Evolutionary conservation across 371 early-diverging fungal species (phyloP), one percentile per base, ranked within the genome.

Genomic region (Mucor sp.): DNA sequence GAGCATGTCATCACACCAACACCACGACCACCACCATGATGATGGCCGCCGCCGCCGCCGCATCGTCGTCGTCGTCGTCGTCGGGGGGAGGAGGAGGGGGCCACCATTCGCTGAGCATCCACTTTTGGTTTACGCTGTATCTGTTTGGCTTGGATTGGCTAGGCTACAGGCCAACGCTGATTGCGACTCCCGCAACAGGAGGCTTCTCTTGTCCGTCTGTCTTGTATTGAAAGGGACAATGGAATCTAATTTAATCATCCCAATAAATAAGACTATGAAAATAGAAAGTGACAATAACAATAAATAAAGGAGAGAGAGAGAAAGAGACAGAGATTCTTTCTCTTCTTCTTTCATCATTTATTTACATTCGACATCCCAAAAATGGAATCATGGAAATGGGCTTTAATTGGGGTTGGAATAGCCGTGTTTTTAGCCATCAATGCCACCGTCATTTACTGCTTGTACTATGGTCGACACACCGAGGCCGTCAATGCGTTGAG

Each of bases 71-170:
- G n/a, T n/a, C n/a, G n/a, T n/a, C n/a, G n/a, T n/a, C n/a, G n/a
- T n/a, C n/a, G n/a, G n/a, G n/a, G n/a, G n/a, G n/a, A n/a, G n/a
- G n/a, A n/a, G n/a, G n/a, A n/a, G n/a, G n/a, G 56, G 28, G 23
- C 14, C 66, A 65, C 47, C 74, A 15, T 30, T 35, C 68, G 25
- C 39, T 76, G 17, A 69, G 70, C 9, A 48, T 80, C 6, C 75
- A 76, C 21, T 75, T 80, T 57, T 71, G 74, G 73, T 65, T 80
- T 25, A 75, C 77, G 3, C 17, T 80, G 15, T 62, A 74, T 63
- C 62, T 76, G 23, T 67, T 62, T 66, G 72, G 70, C 12, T 37
- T 76, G 32, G 77, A 76, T 58, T 77, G 77, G 77, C 47, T 67
- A 17, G 69, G 69, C 6, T 77, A 72, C 47, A 69, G 68, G n/a